These are phyloP conservation scores for Stromatinia cepivora DNA, from an alignment of 2,329 filamentous ascomycete genomes.

Conservation along the genomic window DNA sequence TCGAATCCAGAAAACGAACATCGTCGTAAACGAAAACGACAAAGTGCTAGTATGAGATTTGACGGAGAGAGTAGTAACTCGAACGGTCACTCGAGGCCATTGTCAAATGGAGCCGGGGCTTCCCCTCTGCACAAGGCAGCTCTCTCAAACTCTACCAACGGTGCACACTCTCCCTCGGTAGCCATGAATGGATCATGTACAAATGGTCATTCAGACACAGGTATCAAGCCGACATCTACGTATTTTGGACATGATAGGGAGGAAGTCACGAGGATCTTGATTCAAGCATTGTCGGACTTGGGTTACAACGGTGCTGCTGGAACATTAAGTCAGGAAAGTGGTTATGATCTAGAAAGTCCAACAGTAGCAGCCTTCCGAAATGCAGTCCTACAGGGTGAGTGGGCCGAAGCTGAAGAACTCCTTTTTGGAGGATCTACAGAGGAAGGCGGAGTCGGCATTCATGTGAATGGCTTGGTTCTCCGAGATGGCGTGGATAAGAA, in stretches of 20 bases:
- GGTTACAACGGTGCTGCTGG: slow-evolving; percentile 79
- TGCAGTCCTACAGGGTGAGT: slow-evolving; percentile 77
- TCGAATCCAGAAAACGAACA: slow-evolving; percentile 34
- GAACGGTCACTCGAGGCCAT: slow-evolving; percentile 55
- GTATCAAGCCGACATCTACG: slow-evolving; percentile 35
- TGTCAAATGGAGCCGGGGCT: slow-evolving; percentile 56
- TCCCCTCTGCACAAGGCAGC: slow-evolving; percentile 48
- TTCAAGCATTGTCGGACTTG: slow-evolving; percentile 86
- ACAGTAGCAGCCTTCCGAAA: slow-evolving; percentile 83
- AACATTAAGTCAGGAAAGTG: slow-evolving; percentile 76
- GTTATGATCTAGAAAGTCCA: slow-evolving; percentile 80
- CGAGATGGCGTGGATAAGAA: slow-evolving; percentile 72
- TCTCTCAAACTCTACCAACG: slow-evolving; percentile 47
- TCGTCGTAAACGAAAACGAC: slow-evolving; percentile 60
- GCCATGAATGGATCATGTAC: slow-evolving; percentile 54
- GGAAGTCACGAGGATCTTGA: slow-evolving; percentile 88
- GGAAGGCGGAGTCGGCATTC: slow-evolving; percentile 47
- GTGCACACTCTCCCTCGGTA: slow-evolving; percentile 48
- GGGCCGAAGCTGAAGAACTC: slow-evolving; percentile 81
- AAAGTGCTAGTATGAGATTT: slow-evolving; percentile 60
- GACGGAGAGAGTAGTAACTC: slow-evolving; percentile 55
- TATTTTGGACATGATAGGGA: slow-evolving; percentile 89
- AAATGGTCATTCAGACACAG: slow-evolving; percentile 34
- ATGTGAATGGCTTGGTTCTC: slow-evolving; percentile 66
- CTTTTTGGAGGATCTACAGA: slow-evolving; percentile 58